Evolutionary conservation across 2,329 filamentous ascomycete species (phyloP).

Genomic region (Sporothrix globosa): DNA sequence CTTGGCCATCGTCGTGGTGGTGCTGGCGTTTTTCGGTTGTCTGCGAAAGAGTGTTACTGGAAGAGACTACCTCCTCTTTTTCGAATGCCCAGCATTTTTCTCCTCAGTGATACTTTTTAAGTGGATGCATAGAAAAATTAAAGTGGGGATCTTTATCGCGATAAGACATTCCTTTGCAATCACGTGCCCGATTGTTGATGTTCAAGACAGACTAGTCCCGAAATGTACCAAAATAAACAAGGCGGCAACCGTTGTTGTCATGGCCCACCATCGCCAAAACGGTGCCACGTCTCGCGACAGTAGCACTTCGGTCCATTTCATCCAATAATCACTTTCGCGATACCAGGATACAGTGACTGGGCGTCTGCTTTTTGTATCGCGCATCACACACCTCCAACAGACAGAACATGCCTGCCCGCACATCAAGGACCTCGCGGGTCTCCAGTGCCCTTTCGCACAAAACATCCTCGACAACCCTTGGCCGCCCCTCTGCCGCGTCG

Average conservation of each 20-base stretch:
- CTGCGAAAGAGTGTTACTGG: neutral
- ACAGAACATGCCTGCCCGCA: slow-evolving; percentile 54
- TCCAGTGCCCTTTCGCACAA: slow-evolving; percentile 48
- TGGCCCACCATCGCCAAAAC: slow-evolving; percentile 28
- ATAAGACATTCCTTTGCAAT: slow-evolving; percentile 25
- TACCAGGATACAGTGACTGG: neutral
- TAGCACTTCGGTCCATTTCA: neutral
- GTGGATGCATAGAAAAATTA: slow-evolving; percentile 32
- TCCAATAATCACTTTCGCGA: slow-evolving; percentile 4
- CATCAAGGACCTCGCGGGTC: slow-evolving; percentile 53
- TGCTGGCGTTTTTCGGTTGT: neutral
- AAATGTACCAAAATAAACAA: slow-evolving; percentile 36
- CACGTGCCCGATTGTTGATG: slow-evolving; percentile 30
- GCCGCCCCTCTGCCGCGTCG: slow-evolving; percentile 53
- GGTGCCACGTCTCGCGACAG: slow-evolving; percentile 10
- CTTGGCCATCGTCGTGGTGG: slow-evolving; percentile 38
- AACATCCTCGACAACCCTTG: slow-evolving; percentile 45
- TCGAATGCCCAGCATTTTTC: slow-evolving; percentile 14
- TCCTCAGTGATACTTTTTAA: slow-evolving; percentile 26
- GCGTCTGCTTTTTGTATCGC: neutral
- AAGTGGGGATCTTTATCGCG: slow-evolving; percentile 28
- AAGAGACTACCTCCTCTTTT: slow-evolving; percentile 10
- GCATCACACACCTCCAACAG: slow-evolving; percentile 24
- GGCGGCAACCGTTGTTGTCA: slow-evolving; percentile 31
- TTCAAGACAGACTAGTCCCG: slow-evolving; percentile 29